Base-by-base conservation (phyloP, 2,329 filamentous ascomycete species). In the Cladophialophora psammophila region DNA sequence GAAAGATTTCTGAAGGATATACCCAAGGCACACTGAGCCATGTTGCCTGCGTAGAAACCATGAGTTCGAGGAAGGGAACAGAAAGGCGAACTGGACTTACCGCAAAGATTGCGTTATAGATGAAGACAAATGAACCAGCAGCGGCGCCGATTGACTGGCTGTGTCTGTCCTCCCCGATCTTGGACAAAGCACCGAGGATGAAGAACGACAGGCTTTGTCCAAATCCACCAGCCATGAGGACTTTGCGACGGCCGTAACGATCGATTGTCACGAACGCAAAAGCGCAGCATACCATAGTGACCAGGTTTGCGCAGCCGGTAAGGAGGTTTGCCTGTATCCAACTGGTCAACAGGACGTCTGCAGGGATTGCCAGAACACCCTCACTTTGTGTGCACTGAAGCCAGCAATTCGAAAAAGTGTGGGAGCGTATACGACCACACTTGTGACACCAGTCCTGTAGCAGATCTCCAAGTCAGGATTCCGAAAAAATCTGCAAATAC, bases 1-100 rank as follows among this genome's bases (percentile, higher is more conserved):
- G 90, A 73, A 91, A 93, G 64, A 92, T 92, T 74, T 93, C 90
- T 1, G 90, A 88, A 0, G 88, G 88, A 63, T 90, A 90, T 0
- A 91, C 77, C 86, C 87, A 87, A 1, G 86, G 86, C 0, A 88
- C 83, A 0, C 80, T 85, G 5, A 86, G 72, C 83, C 83, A 85
- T 1, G 87, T 88, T 0, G 87, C 40, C 40, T 45, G 40, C 40
- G n/a, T 45, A n/a, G n/a, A 20, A 18, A 1, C 15, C 7, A 54
- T 35, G 52, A 54, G 52, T 15, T 34, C 5, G 26, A 15, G 12
- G 32, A 6, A 54, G 26, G 52, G 10, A 54, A 34, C 20, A 34
- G 26, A 34, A 15, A 32, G 34, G 26, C 13, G n/a, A 45, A 45
- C 40, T 45, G 40, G n/a, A 20, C 4, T 45, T 18, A 45, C 87